Conservation (phyloP, 2,329 filamentous ascomycete species). For the Fusarium duplospermum region DNA sequence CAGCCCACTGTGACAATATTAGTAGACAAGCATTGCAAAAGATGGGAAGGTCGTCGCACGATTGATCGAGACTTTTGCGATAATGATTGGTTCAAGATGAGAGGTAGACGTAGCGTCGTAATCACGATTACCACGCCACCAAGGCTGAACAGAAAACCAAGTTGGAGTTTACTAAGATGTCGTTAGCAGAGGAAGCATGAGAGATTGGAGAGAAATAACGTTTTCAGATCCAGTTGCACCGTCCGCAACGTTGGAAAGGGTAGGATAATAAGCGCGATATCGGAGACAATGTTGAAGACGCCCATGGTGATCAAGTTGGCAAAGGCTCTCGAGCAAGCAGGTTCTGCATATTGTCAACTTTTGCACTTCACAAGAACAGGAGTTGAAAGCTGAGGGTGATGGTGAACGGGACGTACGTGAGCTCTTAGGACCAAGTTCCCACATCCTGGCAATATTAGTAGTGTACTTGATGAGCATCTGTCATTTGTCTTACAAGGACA, state of each 20-base stretch:
- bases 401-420: background rate
- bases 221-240: constrained; percentile 14
- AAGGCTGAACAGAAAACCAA: constrained; percentile 41
- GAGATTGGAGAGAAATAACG: background rate
- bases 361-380: too few relatives aligned
- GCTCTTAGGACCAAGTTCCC: background rate
- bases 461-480: too few relatives aligned
- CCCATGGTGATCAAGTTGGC: constrained; percentile 38
- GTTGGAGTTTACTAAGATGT: constrained; percentile 16
- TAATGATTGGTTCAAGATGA: constrained; percentile 42
- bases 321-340: background rate
- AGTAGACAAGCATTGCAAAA: background rate
- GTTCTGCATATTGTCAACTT: background rate
- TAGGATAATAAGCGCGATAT: constrained; percentile 42
- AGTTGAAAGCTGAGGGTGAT: background rate
- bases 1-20: constrained; percentile 41
- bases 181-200: background rate
- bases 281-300: constrained; percentile 42
- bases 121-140: constrained; percentile 40
- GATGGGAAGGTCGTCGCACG: constrained; percentile 28
- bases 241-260: constrained; percentile 41
- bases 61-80: constrained; percentile 45
- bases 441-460: constrained; percentile 9
- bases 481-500: constrained; percentile 21
- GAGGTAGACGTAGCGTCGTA: constrained; percentile 42